Percentiles rank a stretch among this genome's conserved stretches.
Evolutionary conservation across 2,329 filamentous ascomycete species (phyloP).

Genomic region (Colletotrichum somersetense): DNA sequence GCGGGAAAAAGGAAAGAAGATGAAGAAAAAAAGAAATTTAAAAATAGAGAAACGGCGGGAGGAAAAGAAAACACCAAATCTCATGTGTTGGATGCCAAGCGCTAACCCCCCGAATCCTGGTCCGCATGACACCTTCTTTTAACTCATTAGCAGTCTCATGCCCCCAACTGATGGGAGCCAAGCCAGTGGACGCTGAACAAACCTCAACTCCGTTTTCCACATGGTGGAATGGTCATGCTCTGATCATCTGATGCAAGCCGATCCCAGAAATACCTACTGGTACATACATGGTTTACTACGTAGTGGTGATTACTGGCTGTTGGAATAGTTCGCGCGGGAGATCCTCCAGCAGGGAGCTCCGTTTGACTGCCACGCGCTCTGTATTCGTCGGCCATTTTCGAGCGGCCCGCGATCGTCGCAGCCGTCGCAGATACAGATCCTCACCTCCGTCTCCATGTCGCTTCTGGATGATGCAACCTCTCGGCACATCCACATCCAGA

Average conservation of each 20-base stretch:
- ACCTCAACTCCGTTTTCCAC: background rate
- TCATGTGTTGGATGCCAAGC: conserved; percentile 15
- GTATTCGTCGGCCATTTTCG: conserved; percentile 18
- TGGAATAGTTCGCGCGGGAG: conserved; percentile 9
- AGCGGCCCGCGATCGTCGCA: conserved; percentile 33
- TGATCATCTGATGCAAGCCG: conserved; percentile 16
- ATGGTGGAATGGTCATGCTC: background rate
- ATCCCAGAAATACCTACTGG: background rate
- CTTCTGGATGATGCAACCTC: conserved; percentile 22
- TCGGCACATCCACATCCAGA: background rate
- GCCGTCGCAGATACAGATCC: conserved; percentile 36
- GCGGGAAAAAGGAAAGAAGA: too few relatives aligned
- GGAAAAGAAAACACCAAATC: conserved; percentile 2
- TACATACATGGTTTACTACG: too few relatives aligned
- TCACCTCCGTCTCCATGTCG: conserved; percentile 30
- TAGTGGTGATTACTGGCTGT: background rate
- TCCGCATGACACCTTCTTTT: conserved; percentile 20
- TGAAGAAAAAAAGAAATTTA: too few relatives aligned
- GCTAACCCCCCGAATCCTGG: conserved; percentile 7
- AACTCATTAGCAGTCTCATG: conserved; percentile 21
- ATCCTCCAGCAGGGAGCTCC: conserved; percentile 20
- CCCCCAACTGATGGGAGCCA: background rate
- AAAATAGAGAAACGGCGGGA: background rate
- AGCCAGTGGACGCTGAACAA: background rate
- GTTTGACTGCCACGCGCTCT: conserved; percentile 11